Evolutionary conservation across 805 yeast genomes (phyloP), one percentile per base, ranked within the genome.

Genomic region (Scheffersomyces ergatensis): DNA sequence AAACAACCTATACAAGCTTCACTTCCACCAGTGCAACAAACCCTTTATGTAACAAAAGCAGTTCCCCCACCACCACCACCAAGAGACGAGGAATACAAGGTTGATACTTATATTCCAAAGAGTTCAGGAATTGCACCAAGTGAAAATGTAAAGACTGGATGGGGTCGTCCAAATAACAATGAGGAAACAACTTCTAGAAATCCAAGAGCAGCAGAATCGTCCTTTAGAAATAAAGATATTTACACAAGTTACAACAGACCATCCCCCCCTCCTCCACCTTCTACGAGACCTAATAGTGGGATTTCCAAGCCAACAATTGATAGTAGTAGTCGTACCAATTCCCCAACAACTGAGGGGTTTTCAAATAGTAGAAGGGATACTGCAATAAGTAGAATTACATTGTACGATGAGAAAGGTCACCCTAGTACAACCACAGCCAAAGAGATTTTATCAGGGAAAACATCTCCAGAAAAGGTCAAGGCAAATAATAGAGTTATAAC

Each of bases 41-140:
- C n/a, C n/a, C n/a, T n/a, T n/a, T n/a, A n/a, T n/a, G n/a, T n/a
- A n/a, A n/a, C n/a, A n/a, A n/a, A n/a, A n/a, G 6, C 24, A 9
- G 6, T 21, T 21, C 24, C 24, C 24, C 24, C 24, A 6, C 24
- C 24, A 21, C 24, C 24, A 21, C 9, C 24, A 21, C 24, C n/a
- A 9, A 5, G 15, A 7, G 31, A 33, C 3, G 14, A 33, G 8
- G 27, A 38, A 19, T 20, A 27, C n/a, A 35, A 16, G 15, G 39
- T 34, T 17, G 46, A 42, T 26, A 16, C 38, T 4, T 38, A 38
- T 36, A 30, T 35, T 19, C 46, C 46, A 19, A 41, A 33, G 36
- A 12, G 18, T 29, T 5, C 29, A 26, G 5, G 14, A 9, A n/a
- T n/a, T n/a, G 7, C 14, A 8, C 14, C 14, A 7, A 13, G 13